Percentiles rank a stretch among this genome's conserved stretches.
Conservation (phyloP, 129 eudicot species). For the Chrysanthemum makinoi region DNA sequence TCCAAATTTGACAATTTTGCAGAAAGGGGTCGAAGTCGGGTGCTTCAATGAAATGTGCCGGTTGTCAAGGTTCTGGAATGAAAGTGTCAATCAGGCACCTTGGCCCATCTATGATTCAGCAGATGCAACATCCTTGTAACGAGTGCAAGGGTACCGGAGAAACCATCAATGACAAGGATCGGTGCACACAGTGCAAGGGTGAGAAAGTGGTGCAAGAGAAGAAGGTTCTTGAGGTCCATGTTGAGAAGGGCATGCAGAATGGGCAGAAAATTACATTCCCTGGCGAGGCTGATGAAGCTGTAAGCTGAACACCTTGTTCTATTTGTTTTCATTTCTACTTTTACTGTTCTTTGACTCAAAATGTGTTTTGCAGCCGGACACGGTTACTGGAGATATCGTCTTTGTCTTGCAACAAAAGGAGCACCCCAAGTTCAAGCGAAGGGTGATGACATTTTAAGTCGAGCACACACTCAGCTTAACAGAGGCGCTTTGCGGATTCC, state of each 20-base stretch:
- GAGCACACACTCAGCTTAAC: constrained; percentile 71
- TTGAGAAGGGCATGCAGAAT: constrained; percentile 78
- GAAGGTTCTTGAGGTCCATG: constrained; percentile 67
- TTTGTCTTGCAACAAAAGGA: constrained; percentile 89
- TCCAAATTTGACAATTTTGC: not conserved
- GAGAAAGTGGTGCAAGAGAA: constrained; percentile 74
- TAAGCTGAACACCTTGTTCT: constrained; percentile 8
- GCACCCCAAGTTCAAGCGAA: constrained; percentile 76
- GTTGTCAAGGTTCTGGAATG: constrained; percentile 78
- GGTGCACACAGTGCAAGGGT: constrained; percentile 66
- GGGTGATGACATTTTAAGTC: constrained; percentile 72
- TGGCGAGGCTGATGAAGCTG: constrained; percentile 85
- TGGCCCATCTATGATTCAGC: constrained; percentile 86
- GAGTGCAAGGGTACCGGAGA: constrained; percentile 85
- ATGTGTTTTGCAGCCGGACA: constrained; percentile 67
- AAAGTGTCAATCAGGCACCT: constrained; percentile 65
- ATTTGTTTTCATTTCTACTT: not conserved
- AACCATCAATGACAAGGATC: constrained; percentile 55
- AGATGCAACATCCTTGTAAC: constrained; percentile 77
- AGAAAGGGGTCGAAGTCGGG: constrained; percentile 80
- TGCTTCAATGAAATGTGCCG: constrained; percentile 54
- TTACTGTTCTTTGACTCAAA: not conserved
- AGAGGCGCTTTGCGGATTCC: constrained; percentile 80
- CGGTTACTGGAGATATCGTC: constrained; percentile 75
- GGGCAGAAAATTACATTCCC: constrained; percentile 69